Conservation (phyloP, 1,284 basidiomycete species). For the Austroboletus niveus region DNA sequence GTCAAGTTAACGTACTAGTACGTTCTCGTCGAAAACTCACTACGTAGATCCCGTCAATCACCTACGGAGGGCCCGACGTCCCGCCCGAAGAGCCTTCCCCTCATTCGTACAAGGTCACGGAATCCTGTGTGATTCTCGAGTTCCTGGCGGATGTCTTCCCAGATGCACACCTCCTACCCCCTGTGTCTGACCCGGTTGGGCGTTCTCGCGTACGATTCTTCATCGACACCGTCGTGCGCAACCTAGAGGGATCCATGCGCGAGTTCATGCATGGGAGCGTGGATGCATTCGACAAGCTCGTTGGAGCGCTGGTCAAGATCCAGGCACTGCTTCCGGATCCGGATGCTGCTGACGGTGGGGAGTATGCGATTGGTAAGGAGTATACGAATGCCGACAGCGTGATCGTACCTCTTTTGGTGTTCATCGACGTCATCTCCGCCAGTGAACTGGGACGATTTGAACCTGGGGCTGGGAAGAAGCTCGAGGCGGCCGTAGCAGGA, state of each 20-base stretch:
- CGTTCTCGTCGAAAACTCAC: not conserved
- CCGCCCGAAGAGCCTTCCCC: slow-evolving; percentile 53
- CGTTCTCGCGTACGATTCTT: slow-evolving; percentile 61
- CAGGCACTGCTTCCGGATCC: slow-evolving; percentile 33
- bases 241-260: slow-evolving; percentile 1
- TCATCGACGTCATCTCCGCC: slow-evolving; percentile 29
- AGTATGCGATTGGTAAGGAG: slow-evolving; percentile 33
- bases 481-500: not conserved
- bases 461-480: not conserved
- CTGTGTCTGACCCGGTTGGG: slow-evolving; percentile 43
- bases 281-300: slow-evolving; percentile 1
- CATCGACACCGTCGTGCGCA: slow-evolving; percentile 46
- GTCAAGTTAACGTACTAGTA: not conserved
- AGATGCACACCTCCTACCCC: slow-evolving; percentile 45
- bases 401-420: slow-evolving; percentile 46
- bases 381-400: slow-evolving; percentile 55
- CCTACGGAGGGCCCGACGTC: slow-evolving; percentile 21
- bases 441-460: not conserved
- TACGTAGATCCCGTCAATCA: not conserved
- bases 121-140: slow-evolving; percentile 62
- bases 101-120: slow-evolving; percentile 56
- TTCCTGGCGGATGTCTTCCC: slow-evolving; percentile 60
- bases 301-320: slow-evolving; percentile 27
- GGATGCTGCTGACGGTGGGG: slow-evolving; percentile 3
- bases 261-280: not conserved